Percentiles rank a stretch among this genome's conserved stretches.
These are phyloP conservation scores for Mallotus japonicus DNA, from an alignment of 441 rosid genomes.

Conservation along the genomic window DNA sequence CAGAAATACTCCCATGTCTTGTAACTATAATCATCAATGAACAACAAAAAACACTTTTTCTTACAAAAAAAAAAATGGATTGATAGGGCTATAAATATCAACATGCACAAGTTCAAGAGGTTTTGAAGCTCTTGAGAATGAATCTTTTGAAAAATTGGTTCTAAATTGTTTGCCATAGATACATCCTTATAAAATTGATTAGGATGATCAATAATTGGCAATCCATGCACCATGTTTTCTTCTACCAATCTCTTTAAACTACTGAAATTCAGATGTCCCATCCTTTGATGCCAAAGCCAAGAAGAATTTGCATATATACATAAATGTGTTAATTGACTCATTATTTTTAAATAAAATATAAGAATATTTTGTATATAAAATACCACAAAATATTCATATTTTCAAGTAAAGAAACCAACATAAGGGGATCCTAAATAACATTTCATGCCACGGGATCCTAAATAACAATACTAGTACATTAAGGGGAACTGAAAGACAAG, in stretches of 20 bases:
- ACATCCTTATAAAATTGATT: no score
- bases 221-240: neutral
- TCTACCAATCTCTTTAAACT: neutral
- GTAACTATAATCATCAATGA: slow-evolving; percentile 18
- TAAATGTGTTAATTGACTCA: no score
- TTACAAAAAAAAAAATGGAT: neutral
- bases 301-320: no score
- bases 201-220: slow-evolving; percentile 4
- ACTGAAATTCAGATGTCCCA: slow-evolving; percentile 5
- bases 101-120: slow-evolving; percentile 11
- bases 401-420: no score
- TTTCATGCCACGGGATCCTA: no score
- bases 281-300: no score
- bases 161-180: slow-evolving; percentile 7
- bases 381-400: no score
- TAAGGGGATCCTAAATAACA: no score
- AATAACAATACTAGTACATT: no score
- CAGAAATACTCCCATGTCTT: slow-evolving; percentile 18
- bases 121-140: neutral
- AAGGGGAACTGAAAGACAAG: no score
- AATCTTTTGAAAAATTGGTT: neutral
- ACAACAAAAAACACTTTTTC: slow-evolving; percentile 10
- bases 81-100: slow-evolving; percentile 16
- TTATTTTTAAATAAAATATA: no score
- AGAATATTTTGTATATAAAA: no score